Evolutionary conservation across 1,139 yeast species (phyloP).

Genomic region (Yamadazyma atmosphaerica): DNA sequence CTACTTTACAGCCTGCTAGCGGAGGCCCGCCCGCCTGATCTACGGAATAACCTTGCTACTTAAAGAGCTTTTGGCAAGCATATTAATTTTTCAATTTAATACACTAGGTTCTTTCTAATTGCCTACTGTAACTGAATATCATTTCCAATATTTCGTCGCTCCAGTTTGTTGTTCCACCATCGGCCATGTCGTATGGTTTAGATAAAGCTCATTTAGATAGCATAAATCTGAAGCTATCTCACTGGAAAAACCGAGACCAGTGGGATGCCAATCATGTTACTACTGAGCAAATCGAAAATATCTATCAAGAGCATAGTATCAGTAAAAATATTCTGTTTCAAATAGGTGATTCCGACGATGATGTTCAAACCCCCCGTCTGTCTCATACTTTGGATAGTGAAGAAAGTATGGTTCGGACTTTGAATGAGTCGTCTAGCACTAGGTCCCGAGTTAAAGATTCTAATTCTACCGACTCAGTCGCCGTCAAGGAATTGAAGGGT

Average conservation of each 20-base stretch:
- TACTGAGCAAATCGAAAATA: constrained; percentile 1
- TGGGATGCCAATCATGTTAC: background rate
- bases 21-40: background rate
- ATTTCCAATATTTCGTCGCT: background rate
- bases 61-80: too few species aligned
- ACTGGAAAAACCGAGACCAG: background rate
- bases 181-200: constrained; percentile 7
- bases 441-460: background rate
- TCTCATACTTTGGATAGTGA: background rate
- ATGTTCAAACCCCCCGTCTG: background rate
- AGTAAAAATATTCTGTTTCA: background rate
- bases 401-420: background rate
- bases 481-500: constrained; percentile 13
- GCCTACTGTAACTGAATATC: background rate
- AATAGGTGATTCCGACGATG: constrained; percentile 1
- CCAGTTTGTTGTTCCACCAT: background rate
- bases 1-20: background rate
- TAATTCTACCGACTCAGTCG: constrained; percentile 6
- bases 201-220: constrained; percentile 6
- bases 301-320: background rate
- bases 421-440: background rate
- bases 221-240: constrained; percentile 6
- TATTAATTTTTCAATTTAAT: too few species aligned
- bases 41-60: background rate
- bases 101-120: background rate